A percentile compares a stretch with the other conserved stretches of the same genome.
Evolutionary conservation across 2,329 filamentous ascomycete genomes (phyloP).

Genomic region (Pestalotiopsis sp.): DNA sequence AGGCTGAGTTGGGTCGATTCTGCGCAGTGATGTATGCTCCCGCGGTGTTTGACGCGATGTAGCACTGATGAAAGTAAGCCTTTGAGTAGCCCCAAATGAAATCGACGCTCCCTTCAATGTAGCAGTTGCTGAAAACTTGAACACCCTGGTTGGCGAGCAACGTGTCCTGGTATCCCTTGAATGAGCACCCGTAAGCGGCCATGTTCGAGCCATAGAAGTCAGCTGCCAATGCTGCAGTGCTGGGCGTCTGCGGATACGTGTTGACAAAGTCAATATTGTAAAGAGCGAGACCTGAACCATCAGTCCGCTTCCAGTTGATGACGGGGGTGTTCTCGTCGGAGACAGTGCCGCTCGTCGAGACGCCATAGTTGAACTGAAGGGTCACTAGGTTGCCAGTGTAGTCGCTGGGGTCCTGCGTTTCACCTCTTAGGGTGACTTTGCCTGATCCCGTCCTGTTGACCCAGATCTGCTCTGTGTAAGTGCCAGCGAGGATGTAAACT

Average conservation of each 20-base stretch:
- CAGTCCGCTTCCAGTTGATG: slow-evolving; percentile 45
- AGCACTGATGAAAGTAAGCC: slow-evolving; percentile 39
- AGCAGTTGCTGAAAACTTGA: slow-evolving; percentile 37
- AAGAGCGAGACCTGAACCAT: slow-evolving; percentile 47
- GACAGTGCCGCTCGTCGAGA: slow-evolving; percentile 39
- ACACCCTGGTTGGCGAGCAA: slow-evolving; percentile 30
- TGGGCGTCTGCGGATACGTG: slow-evolving; percentile 26
- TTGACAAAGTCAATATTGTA: slow-evolving; percentile 53
- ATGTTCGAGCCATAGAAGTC: slow-evolving; percentile 38
- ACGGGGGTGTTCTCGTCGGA: slow-evolving; percentile 46
- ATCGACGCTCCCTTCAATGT: slow-evolving; percentile 35
- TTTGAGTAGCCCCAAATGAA: slow-evolving; percentile 36
- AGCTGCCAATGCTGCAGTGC: slow-evolving; percentile 30
- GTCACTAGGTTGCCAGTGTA: slow-evolving; percentile 39
- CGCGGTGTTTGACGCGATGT: slow-evolving; percentile 38
- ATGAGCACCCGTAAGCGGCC: slow-evolving; percentile 33
- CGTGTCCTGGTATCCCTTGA: slow-evolving; percentile 34
- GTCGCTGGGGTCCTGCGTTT: slow-evolving; percentile 35
- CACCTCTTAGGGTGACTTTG: slow-evolving; percentile 38
- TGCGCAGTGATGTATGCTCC: slow-evolving; percentile 36
- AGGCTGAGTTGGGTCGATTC: slow-evolving; percentile 30
- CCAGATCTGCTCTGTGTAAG: slow-evolving; percentile 43
- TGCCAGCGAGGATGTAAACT: slow-evolving; percentile 42
- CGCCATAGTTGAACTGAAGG: slow-evolving; percentile 39
- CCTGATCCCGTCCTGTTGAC: slow-evolving; percentile 39